A percentile compares a stretch with the other conserved stretches of the same genome.
phyloP scores from a whole-genome alignment of 192 early-diverging fungal species.

The Helicostylum pulchrum region DNA sequence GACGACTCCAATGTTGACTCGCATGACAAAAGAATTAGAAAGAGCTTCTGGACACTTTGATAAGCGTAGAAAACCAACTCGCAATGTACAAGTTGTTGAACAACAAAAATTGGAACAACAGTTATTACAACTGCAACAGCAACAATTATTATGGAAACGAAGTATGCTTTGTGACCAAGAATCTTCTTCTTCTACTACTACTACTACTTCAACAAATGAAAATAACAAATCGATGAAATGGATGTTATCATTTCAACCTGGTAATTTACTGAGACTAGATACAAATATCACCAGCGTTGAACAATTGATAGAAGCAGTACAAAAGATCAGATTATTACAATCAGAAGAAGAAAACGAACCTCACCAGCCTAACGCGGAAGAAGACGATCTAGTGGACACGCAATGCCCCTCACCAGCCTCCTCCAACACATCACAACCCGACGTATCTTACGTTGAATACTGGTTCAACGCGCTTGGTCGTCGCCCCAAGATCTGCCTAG shows the following conservation, averaged over 20 bases:
- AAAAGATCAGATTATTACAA: constrained; percentile 24
- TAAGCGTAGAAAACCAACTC: constrained; percentile 15
- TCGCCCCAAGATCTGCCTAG: constrained; percentile 12
- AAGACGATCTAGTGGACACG: constrained; percentile 12
- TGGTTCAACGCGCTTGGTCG: constrained; percentile 16
- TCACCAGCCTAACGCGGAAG: background rate
- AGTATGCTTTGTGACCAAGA: no score
- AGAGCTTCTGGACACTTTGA: constrained; percentile 36
- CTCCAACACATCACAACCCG: background rate
- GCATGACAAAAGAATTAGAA: constrained; percentile 42
- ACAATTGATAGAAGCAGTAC: constrained; percentile 37
- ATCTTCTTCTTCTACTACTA: no score
- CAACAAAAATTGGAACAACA: constrained; percentile 7
- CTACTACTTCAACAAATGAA: background rate
- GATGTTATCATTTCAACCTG: constrained; percentile 35
- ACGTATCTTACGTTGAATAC: constrained; percentile 15
- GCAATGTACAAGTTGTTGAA: background rate
- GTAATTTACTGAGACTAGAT: constrained; percentile 30
- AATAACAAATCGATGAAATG: constrained; percentile 27
- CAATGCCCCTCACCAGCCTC: constrained; percentile 2
- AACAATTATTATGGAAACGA: background rate
- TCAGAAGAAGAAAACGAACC: background rate
- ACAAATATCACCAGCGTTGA: constrained; percentile 39
- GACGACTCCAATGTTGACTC: constrained; percentile 30
- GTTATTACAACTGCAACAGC: constrained; percentile 1